Conservation (phyloP, 306 rosid genomes). For the Inga oerstediana region DNA sequence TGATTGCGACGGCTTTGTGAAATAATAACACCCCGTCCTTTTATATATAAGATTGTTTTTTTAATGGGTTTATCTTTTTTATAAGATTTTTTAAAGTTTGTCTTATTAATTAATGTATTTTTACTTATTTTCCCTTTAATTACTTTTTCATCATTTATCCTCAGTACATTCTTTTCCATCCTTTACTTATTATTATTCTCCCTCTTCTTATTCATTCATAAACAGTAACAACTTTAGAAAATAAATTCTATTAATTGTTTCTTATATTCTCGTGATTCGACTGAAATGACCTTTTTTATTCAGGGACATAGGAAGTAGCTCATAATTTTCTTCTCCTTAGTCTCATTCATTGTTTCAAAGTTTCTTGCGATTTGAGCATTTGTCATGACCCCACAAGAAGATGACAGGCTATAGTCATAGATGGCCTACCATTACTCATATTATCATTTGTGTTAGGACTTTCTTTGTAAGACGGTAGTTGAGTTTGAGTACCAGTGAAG, state of each 20-base stretch:
- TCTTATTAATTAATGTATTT: no score
- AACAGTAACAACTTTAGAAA: no score
- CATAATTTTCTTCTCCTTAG: not conserved
- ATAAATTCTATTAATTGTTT: no score
- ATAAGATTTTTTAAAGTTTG: no score
- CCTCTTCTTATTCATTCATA: no score
- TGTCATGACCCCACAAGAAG: not conserved
- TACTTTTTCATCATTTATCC: no score
- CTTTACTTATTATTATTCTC: no score
- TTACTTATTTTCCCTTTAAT: no score
- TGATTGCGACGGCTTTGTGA: not conserved
- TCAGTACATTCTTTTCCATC: accelerated
- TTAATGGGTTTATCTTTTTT: no score
- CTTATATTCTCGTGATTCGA: no score
- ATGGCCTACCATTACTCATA: not conserved
- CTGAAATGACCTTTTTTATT: no score
- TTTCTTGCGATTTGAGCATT: not conserved
- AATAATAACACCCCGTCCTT: not conserved
- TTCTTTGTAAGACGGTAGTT: conserved; percentile 27
- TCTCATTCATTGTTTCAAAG: not conserved
- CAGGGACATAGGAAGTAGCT: not conserved
- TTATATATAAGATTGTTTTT: no score
- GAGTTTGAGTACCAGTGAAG: conserved; percentile 59
- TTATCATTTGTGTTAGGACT: not conserved
- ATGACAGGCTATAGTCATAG: not conserved